Evolutionary conservation across 805 yeast species (phyloP), one percentile per base, ranked within the genome.

Genomic region (Monosporozyma aerobia): DNA sequence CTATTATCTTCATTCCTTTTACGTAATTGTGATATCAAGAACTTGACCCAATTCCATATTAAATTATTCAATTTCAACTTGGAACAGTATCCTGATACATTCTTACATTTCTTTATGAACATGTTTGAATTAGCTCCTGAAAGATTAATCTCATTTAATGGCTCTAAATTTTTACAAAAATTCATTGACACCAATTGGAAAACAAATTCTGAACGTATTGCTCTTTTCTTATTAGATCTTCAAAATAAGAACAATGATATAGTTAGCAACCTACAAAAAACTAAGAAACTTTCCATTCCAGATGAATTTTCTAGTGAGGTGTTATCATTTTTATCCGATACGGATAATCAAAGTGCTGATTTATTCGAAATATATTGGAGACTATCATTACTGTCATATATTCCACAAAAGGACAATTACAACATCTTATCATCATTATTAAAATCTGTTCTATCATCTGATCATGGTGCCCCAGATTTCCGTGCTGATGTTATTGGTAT

Each of bases 361-460:
- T 29, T 73, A n/a, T 61, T 69, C 27, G 76, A 76, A 5, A 58
- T 78, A 5, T 76, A 76, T 58, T 81, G 87, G 86, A 75, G 80
- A 62, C 56, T 78, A 13, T 56, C 72, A 2, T 56, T 81, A 16
- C 59, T 81, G 40, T 72, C 68, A 43, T 60, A 69, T 56, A 68
- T 75, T 6, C 57, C 70, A 35, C 30, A 47, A 14, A 61, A 62
- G n/a, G 55, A 63, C 4, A 59, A 69, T 23, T 60, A 62, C 37
- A 35, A 44, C 9, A 41, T 53, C 13, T 33, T 54, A 22, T 14
- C 13, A 16, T 50, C 54, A 27, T 39, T 62, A 3, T 19, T 22
- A 22, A 16, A 40, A 13, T 29, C 29, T 10, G 40, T 49, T 5
- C 5, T 19, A 33, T 13, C 47, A 22, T 8, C 27, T 19, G 30